Evolutionary conservation across 805 yeast species (phyloP), one percentile per base, ranked within the genome.

Genomic region (Jamesozyma lodderae): DNA sequence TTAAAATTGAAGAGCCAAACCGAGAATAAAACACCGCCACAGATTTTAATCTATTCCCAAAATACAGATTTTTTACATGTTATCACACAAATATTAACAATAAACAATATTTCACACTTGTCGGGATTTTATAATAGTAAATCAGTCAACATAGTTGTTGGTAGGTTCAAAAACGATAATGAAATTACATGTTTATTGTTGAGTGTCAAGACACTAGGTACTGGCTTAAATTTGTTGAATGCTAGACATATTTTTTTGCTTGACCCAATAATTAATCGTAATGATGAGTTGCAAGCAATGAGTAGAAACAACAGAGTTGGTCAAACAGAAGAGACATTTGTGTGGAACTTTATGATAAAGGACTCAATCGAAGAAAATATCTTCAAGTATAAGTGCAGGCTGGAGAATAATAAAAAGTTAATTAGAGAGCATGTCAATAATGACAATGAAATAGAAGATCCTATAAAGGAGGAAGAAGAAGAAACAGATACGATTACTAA

Each of bases 281-380:
- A 95, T 2, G 67, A 87, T 34, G 97, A 92, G 49, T 56, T 85
- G 13, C 98, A 90, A 56, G 96, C 97, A 0, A 81, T 88, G 38
- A 84, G 94, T 35, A 72, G 98, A 45, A 77, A 92, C 31, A 95
- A 90, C 55, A 66, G 98, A 45, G 88, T 90, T 53, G 98, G 98
- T 0, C 98, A 92, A 59, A 71, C 69, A 3, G 66, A 70, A 31
- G 77, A 74, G 13, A 92, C 98, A 0, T 81, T 79, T 1, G 94
- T 90, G 1, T 92, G 97, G 96, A 80, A 82, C 74, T 87, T 90
- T 63, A 78, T 82, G 18, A 81, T 88, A 40, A 75, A 73, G 40
- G 78, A 80, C 29, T 77, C 95, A 0, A 94, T 92, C 13, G 98
- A 92, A 58, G 95, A 90, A 54, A 80, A 85, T 32, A 83, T 92